Percentiles rank a stretch among this genome's conserved stretches.
Conservation (phyloP, 768 basidiomycete genomes). For the Pleurotus giganteus region DNA sequence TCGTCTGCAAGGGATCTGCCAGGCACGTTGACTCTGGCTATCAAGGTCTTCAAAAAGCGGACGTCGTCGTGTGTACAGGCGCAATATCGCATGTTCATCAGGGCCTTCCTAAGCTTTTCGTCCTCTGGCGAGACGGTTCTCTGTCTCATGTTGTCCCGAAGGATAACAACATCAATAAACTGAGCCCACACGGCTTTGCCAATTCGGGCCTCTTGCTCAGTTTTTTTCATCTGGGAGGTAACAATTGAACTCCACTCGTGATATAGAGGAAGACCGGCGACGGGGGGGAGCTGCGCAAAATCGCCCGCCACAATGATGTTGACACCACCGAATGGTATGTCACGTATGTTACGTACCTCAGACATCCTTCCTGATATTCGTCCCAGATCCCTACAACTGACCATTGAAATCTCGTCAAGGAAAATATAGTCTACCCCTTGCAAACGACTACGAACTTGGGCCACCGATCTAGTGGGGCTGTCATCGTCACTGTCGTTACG, state of each 20-base stretch:
- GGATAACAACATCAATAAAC: constrained; percentile 32
- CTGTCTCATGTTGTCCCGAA: constrained; percentile 33
- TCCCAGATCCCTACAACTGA: constrained; percentile 22
- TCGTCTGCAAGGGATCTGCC: not conserved
- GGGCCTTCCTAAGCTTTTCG: constrained; percentile 20
- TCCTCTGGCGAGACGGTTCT: constrained; percentile 19
- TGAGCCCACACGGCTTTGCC: constrained; percentile 30
- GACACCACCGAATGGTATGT: constrained; percentile 24
- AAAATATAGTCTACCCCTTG: constrained; percentile 29
- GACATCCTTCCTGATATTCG: constrained; percentile 21
- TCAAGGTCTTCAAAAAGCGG: constrained; percentile 25
- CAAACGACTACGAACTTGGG: constrained; percentile 2
- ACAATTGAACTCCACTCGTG: too few species aligned
- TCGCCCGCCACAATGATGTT: constrained; percentile 32
- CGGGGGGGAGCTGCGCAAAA: constrained; percentile 29
- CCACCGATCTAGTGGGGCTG: not conserved
- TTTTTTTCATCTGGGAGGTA: constrained; percentile 13
- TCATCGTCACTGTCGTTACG: too few species aligned
- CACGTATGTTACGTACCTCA: constrained; percentile 14
- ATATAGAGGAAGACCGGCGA: constrained; percentile 11
- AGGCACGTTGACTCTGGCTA: constrained; percentile 15
- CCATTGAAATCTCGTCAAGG: constrained; percentile 36
- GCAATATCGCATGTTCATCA: constrained; percentile 30
- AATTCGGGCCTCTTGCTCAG: constrained; percentile 16
- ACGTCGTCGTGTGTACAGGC: constrained; percentile 36